A percentile compares a stretch with the other conserved stretches of the same genome.
Evolutionary conservation across 768 basidiomycete species (phyloP).

Genomic region (Suillus spraguei): DNA sequence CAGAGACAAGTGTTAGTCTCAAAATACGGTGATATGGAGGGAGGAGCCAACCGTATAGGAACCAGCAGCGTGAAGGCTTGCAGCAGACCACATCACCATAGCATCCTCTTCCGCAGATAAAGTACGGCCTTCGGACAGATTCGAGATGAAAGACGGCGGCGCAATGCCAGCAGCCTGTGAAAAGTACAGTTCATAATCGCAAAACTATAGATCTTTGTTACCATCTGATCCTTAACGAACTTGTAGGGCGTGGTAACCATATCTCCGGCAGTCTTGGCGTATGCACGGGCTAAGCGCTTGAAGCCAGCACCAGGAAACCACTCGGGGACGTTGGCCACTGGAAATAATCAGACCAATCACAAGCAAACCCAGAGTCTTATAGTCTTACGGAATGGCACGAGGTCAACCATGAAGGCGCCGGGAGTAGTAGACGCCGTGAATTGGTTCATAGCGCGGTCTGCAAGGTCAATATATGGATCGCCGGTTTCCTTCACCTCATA

Average conservation of each 20-base stretch:
- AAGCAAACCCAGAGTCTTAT: not conserved
- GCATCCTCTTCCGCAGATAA: constrained; percentile 50
- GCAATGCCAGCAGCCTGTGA: too few relatives aligned
- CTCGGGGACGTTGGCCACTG: constrained; percentile 49
- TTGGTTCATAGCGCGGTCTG: constrained; percentile 51
- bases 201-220: too few relatives aligned
- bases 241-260: constrained; percentile 57
- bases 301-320: constrained; percentile 53
- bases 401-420: constrained; percentile 52
- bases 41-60: not conserved
- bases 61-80: constrained; percentile 31
- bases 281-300: too few relatives aligned
- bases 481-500: constrained; percentile 52
- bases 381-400: constrained; percentile 44
- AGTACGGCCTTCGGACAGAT: too few relatives aligned
- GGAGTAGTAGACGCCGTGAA: constrained; percentile 52
- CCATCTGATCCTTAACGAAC: too few relatives aligned
- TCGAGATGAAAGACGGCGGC: too few relatives aligned
- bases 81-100: constrained; percentile 64
- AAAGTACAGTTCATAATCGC: too few relatives aligned
- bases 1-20: not conserved
- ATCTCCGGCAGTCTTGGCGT: constrained; percentile 45
- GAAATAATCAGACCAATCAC: not conserved
- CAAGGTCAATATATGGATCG: constrained; percentile 53
- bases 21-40: not conserved